Base-by-base conservation (phyloP, 202 grass and related monocot species). In the Zizania palustris region DNA sequence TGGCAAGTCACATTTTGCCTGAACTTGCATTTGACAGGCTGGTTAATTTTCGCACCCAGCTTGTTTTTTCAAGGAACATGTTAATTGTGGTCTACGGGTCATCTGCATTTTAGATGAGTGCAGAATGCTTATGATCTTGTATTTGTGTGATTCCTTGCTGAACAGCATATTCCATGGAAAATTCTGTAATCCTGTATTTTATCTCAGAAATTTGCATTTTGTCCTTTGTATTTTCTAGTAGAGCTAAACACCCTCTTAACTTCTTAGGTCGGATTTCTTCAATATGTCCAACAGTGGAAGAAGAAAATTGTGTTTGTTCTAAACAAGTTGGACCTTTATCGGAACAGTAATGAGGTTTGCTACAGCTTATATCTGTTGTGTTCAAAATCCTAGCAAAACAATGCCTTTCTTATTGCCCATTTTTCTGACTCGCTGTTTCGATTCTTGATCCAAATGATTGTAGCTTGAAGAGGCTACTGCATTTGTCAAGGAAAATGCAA, bases 221-320 rank as follows among this genome's bases (percentile, higher is more conserved):
- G 39, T 76, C 36, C 14, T 28, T 62, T 64, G 7, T 73, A 72
- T 43, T 42, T 75, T 49, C 46, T 65, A 43, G 19, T 71, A 50
- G 67, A 72, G 7, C 18, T 73, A 66, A 80, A 75, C 15, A 9
- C 35, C 58, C 2, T 45, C 83, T 19, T 64, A 72, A 81, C 53
- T 87, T 89, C 49, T 86, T 86, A 98, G 96, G 96, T 98, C 38
- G 81, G 69, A 86, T 98, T 98, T 92, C 89, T 98, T 60, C 80
- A 69, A 49, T 98, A 98, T 85, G 67, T 92, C 7, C 89, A 98
- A 41, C 96, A 98, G 78, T 98, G 96, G 91, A 98, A 92, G 80
- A 98, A 98, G 81, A 98, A 95, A 90, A 83, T 98, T 58, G 85
- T 98, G 51, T 98, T 98, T 95, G 78, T 98, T 63, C 72, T 95